Conservation (phyloP, 1,284 basidiomycete genomes). For the Austroboletus novae-zelandiae region DNA sequence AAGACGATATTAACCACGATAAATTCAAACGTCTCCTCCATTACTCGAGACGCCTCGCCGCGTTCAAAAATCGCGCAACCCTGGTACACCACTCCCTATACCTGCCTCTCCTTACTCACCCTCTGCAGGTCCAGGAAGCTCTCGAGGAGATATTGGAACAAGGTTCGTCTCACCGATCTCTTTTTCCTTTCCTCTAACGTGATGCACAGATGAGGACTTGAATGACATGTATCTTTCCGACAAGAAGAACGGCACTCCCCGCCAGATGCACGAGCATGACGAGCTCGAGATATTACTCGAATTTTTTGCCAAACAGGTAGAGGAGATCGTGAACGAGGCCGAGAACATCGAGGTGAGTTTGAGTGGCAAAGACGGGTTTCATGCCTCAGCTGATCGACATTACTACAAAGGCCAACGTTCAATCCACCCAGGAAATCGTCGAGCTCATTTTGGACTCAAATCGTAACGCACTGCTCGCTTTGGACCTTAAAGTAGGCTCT, state of each 20-base stretch:
- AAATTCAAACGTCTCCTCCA: slow-evolving; percentile 88
- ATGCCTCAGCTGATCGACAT: slow-evolving; percentile 1
- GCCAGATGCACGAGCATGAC: slow-evolving; percentile 78
- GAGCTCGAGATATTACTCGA: slow-evolving; percentile 93
- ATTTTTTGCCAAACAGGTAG: slow-evolving; percentile 92
- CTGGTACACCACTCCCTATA: slow-evolving; percentile 44
- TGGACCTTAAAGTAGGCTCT: slow-evolving; percentile 77
- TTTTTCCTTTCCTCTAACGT: slow-evolving; percentile 6
- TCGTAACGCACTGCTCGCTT: slow-evolving; percentile 87
- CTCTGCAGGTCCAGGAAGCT: slow-evolving; percentile 75
- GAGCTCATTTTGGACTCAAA: slow-evolving; percentile 97
- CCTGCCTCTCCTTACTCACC: slow-evolving; percentile 3
- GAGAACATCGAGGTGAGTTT: slow-evolving; percentile 77
- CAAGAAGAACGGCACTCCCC: slow-evolving; percentile 58
- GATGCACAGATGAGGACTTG: slow-evolving; percentile 80
- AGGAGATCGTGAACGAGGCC: slow-evolving; percentile 92
- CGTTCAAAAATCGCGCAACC: slow-evolving; percentile 87
- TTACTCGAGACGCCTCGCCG: slow-evolving; percentile 82
- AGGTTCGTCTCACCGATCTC: slow-evolving; percentile 45
- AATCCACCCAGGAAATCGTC: slow-evolving; percentile 96
- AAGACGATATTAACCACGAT: slow-evolving; percentile 91
- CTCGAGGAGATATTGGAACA: slow-evolving; percentile 89
- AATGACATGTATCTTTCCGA: slow-evolving; percentile 90
- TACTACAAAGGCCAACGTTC: slow-evolving; percentile 73
- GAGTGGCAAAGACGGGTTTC: not conserved